Conservation (phyloP, 768 basidiomycete genomes). For the Macrolepiota albuminosa region DNA sequence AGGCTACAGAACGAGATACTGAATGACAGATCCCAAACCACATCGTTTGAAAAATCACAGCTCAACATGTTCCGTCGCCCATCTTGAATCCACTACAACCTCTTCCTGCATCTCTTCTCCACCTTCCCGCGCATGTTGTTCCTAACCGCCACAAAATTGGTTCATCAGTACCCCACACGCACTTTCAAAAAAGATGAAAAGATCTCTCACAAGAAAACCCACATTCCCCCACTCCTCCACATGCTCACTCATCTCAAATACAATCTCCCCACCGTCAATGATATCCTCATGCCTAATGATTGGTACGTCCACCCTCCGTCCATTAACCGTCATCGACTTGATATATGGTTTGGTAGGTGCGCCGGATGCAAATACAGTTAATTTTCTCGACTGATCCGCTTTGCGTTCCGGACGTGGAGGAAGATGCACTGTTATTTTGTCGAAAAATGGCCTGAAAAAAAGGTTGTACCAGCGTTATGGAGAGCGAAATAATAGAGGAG, state of each 20-base stretch:
- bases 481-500: background rate
- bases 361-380: slow-evolving; percentile 53
- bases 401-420: slow-evolving; percentile 28
- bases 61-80: background rate
- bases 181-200: background rate
- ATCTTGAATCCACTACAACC: background rate
- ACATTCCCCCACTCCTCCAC: slow-evolving; percentile 17
- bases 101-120: background rate
- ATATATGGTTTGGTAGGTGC: slow-evolving; percentile 60
- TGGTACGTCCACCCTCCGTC: slow-evolving; percentile 34
- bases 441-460: slow-evolving; percentile 40
- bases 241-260: slow-evolving; percentile 20
- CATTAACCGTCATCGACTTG: slow-evolving; percentile 54
- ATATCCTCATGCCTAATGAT: slow-evolving; percentile 54
- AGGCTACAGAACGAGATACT: background rate
- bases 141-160: background rate
- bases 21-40: background rate
- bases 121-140: background rate
- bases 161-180: background rate
- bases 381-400: slow-evolving; percentile 15
- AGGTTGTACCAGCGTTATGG: background rate
- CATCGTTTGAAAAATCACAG: background rate
- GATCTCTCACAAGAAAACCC: background rate
- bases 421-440: slow-evolving; percentile 50
- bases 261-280: slow-evolving; percentile 14